These are phyloP conservation scores for Thuidium tamariscinum DNA, from an alignment of 225 moss, liverwort and hornwort genomes.

Conservation along the genomic window DNA sequence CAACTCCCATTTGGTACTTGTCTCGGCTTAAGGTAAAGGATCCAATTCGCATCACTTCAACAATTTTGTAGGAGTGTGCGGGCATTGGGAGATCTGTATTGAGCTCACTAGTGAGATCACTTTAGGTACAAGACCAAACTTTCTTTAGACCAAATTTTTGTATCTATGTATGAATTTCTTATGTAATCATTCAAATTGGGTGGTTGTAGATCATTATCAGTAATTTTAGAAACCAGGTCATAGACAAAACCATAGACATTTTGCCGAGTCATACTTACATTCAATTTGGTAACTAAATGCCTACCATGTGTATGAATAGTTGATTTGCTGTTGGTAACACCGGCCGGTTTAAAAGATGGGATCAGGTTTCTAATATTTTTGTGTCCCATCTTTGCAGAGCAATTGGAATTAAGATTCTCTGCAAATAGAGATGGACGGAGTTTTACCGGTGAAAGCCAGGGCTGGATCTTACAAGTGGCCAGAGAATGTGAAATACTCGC, in stretches of 20 bases:
- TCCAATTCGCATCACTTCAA: neutral
- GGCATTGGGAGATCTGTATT: neutral
- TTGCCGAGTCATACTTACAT: neutral
- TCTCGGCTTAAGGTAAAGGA: neutral
- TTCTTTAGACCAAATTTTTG: neutral
- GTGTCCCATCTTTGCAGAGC: neutral
- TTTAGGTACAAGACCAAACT: neutral
- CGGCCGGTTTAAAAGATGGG: neutral
- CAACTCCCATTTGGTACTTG: neutral
- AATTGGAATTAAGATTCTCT: neutral
- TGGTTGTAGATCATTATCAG: neutral
- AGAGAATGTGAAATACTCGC: constrained; percentile 44
- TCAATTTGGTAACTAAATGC: neutral
- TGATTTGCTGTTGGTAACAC: neutral
- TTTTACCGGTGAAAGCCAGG: constrained; percentile 16
- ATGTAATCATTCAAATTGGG: neutral
- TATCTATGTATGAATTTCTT: neutral
- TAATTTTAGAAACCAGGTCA: neutral
- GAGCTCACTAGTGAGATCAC: neutral
- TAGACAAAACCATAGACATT: neutral
- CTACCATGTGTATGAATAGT: neutral
- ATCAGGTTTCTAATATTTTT: neutral
- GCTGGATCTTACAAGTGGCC: constrained; percentile 29
- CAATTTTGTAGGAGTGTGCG: neutral
- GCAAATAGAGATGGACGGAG: constrained; percentile 20